Evolutionary conservation across 2,329 filamentous ascomycete genomes (phyloP).

Genomic region (Cladosporium sp.): DNA sequence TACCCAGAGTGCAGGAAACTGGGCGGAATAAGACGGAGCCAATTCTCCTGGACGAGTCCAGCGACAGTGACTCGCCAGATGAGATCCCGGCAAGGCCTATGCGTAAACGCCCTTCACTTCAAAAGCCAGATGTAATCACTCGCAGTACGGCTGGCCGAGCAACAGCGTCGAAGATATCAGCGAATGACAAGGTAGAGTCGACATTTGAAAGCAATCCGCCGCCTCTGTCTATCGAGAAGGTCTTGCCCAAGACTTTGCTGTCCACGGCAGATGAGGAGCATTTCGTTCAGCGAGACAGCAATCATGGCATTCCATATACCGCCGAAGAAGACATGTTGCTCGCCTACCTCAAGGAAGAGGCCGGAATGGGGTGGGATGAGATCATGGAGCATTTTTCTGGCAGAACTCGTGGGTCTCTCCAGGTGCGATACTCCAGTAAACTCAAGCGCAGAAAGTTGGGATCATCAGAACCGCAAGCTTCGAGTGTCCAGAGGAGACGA

Average conservation of each 20-base stretch:
- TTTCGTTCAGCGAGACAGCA: background rate
- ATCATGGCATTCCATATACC: constrained; percentile 18
- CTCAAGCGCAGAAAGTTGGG: constrained; percentile 6
- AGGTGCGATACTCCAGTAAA: constrained; percentile 24
- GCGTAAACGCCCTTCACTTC: background rate
- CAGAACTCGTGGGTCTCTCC: constrained; percentile 27
- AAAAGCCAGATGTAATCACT: background rate
- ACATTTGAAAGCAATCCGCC: no score
- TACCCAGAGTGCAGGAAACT: no score
- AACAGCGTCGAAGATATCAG: no score
- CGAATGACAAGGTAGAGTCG: no score
- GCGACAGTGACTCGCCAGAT: background rate
- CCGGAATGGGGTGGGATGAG: constrained; percentile 32
- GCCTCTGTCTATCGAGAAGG: no score
- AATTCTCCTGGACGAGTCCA: no score
- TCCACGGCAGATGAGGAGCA: no score
- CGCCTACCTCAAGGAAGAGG: constrained; percentile 39
- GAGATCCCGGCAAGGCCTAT: background rate
- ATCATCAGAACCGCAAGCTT: background rate
- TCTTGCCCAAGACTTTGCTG: no score
- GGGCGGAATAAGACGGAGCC: no score
- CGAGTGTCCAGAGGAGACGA: background rate
- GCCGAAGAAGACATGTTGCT: constrained; percentile 32
- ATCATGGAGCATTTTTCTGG: constrained; percentile 33
- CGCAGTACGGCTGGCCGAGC: background rate